phyloP scores from a whole-genome alignment of 495 filamentous ascomycete genomes.

The Penicillium longicatenatum region DNA sequence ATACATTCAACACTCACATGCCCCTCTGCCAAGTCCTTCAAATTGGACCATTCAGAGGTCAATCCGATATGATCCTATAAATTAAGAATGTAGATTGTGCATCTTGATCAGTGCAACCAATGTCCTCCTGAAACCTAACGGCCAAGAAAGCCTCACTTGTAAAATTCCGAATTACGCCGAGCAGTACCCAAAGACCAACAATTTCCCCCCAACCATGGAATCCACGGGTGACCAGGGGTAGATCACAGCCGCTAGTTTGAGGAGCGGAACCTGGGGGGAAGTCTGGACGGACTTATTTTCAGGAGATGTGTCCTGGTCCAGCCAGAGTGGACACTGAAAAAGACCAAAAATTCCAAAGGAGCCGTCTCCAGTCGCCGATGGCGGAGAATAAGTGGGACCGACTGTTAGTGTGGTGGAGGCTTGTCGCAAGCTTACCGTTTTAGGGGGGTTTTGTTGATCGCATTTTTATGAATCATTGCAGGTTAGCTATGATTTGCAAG shows the following conservation, averaged over 20 bases:
- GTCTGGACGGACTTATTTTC: background rate
- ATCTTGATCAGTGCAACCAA: no score
- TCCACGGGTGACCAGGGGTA: background rate
- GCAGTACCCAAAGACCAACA: background rate
- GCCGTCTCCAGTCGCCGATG: conserved; percentile 18
- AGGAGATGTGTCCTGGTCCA: background rate
- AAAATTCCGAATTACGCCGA: conserved; percentile 20
- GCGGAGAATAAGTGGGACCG: conserved; percentile 22
- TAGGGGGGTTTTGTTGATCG: conserved; percentile 7
- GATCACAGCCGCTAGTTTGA: conserved; percentile 17
- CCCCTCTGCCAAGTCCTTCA: background rate
- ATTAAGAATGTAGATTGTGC: background rate
- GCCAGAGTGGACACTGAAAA: background rate
- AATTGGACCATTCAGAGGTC: no score
- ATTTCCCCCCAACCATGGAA: background rate
- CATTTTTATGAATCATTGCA: no score
- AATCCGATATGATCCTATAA: background rate
- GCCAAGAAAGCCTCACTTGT: no score
- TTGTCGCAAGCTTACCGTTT: conserved; percentile 17
- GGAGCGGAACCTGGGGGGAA: conserved; percentile 1
- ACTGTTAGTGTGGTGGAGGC: conserved; percentile 11
- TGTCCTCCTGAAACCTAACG: no score
- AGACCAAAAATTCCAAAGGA: background rate
- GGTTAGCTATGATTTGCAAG: background rate
- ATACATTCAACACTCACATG: background rate